Evolutionary conservation across 768 basidiomycete genomes (phyloP).

Genomic region (Udeniomyces megalosporus): DNA sequence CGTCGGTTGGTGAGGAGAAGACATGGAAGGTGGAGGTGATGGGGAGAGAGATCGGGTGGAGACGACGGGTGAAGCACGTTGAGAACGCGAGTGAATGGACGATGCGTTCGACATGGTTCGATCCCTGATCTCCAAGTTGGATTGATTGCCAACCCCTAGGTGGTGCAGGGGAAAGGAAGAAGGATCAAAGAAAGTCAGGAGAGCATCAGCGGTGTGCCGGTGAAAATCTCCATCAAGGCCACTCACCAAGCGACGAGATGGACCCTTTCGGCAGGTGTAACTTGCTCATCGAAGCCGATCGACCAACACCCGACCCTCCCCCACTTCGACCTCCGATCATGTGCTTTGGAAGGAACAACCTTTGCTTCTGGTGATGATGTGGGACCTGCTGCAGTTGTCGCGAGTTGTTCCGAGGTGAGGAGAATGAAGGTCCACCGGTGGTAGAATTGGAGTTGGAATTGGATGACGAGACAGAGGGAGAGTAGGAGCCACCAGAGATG

Average conservation of each 20-base stretch:
- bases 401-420: too few relatives aligned
- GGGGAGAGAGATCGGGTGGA: conserved; percentile 20
- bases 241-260: not conserved
- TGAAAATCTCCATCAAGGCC: too few relatives aligned
- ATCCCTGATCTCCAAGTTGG: too few relatives aligned
- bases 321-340: not conserved
- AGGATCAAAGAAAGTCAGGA: not conserved
- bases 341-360: conserved; percentile 10
- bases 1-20: conserved; percentile 32
- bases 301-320: not conserved
- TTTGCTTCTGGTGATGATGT: not conserved
- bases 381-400: too few relatives aligned
- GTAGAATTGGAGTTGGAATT: not conserved
- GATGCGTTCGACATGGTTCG: conserved; percentile 37
- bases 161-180: not conserved
- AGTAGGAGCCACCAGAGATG: not conserved
- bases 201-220: too few relatives aligned
- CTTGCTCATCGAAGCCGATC: conserved; percentile 12
- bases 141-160: too few relatives aligned
- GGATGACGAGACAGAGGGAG: too few relatives aligned
- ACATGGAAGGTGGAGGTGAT: conserved; percentile 33
- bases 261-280: not conserved
- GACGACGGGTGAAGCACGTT: conserved; percentile 18
- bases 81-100: conserved; percentile 61
- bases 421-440: not conserved